Base-by-base conservation (phyloP, 306 rosid genomes). In the Rubus idaeus region DNA sequence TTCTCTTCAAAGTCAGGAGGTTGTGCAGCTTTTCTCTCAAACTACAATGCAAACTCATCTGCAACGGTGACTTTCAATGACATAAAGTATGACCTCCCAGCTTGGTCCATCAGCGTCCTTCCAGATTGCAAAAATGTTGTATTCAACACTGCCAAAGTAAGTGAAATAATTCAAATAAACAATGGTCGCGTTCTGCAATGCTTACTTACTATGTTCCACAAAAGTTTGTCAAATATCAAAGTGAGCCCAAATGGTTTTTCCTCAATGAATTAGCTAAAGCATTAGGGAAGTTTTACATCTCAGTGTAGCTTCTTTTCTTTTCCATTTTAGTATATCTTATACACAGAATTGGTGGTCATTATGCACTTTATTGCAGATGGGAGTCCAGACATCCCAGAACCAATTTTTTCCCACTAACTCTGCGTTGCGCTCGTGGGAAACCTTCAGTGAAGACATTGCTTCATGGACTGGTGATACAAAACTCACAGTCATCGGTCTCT, bases 71-170 rank as follows among this genome's bases (percentile, higher is more conserved):
- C 52, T 16, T 93, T 91, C 83, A 89, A 90, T 35, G 81, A 75
- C 81, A 81, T 79, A 67, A 82, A 72, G 35, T 93, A 89, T 63
- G 81, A 78, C 46, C 80, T 93, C 47, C 98, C 98, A 7, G 88
- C 95, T 30, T 93, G 98, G 97, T 93, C 97, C 67, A 77, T 93
- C 63, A 93, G 95, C 78, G 82, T 93, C 81, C 97, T 93, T 72
- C 98, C 98, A 70, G 96, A 87, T 77, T 93, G 98, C 88, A 81
- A 82, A 76, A 91, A 81, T 75, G 95, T 3, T 5, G 89, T 84
- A 78, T 91, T 78, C 82, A 93, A 93, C 86, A 93, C 98, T 71
- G 98, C 97, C 71, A 79, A 68, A 88, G 97, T 93, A 84, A 81
- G 83, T 70, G 35, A 6, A 30, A 30, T 30, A 30, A 30, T 30